Percentiles rank a stretch among this genome's conserved stretches.
These are phyloP conservation scores for Santalum album DNA, from an alignment of 164 flowering plant species.

Conservation along the genomic window DNA sequence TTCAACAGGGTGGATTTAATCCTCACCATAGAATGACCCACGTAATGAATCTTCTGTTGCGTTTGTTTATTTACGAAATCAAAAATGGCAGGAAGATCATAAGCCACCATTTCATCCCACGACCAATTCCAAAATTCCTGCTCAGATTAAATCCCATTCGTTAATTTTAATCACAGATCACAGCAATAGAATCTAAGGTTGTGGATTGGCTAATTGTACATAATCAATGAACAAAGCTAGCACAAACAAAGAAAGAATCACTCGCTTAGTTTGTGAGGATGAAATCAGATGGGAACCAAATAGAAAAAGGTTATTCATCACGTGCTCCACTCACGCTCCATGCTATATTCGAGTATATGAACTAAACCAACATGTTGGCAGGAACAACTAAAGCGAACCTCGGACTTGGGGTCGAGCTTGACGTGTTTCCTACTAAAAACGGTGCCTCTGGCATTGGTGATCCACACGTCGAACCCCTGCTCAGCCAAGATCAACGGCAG, in stretches of 20 bases:
- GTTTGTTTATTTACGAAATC: not conserved
- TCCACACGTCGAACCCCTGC: constrained; percentile 74
- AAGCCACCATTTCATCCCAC: not conserved
- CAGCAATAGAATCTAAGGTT: too few relatives aligned
- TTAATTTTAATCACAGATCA: too few relatives aligned
- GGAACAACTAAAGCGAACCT: constrained; percentile 16
- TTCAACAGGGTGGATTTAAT: too few relatives aligned
- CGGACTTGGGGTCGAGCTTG: constrained; percentile 22
- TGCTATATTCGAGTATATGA: too few relatives aligned
- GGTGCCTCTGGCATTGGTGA: constrained; percentile 66
- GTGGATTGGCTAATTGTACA: too few relatives aligned
- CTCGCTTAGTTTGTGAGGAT: too few relatives aligned
- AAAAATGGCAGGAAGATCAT: not conserved
- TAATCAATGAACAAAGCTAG: too few relatives aligned
- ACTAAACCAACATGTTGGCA: not conserved
- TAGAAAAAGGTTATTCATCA: too few relatives aligned
- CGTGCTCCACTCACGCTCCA: too few relatives aligned
- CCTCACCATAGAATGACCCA: not conserved
- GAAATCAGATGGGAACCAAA: too few relatives aligned
- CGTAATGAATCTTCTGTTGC: not conserved
- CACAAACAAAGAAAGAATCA: too few relatives aligned
- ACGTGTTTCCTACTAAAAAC: constrained; percentile 46
- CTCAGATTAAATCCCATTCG: not conserved
- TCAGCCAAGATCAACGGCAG: constrained; percentile 62
- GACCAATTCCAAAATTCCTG: not conserved